Conservation (phyloP, 306 rosid genomes). For the Corylus avellana region DNA sequence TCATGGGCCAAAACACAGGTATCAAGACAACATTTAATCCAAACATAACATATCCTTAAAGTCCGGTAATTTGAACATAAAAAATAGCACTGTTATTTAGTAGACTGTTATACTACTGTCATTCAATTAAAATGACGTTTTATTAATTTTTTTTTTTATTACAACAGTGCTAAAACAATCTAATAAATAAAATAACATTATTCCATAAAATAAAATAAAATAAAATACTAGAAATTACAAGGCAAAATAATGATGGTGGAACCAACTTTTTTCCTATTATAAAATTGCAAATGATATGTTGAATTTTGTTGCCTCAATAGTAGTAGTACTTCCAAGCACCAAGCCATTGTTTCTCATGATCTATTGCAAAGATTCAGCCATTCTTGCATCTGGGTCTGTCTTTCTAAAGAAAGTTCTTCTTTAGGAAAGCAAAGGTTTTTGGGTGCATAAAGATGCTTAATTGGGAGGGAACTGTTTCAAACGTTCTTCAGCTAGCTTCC, state of each 20-base stretch:
- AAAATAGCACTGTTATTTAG: too few species aligned
- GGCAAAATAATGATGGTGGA: not conserved
- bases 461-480: slow-evolving; percentile 70
- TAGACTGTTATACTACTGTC: too few species aligned
- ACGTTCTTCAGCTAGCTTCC: slow-evolving; percentile 31
- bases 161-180: too few species aligned
- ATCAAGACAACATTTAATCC: not conserved
- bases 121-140: too few species aligned
- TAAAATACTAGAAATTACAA: not conserved
- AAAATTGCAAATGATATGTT: slow-evolving; percentile 1
- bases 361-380: slow-evolving; percentile 26
- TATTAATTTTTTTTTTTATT: too few species aligned
- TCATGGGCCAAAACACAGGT: too few species aligned
- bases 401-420: slow-evolving; percentile 35
- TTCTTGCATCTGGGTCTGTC: slow-evolving; percentile 35
- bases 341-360: slow-evolving; percentile 17
- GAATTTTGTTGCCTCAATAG: not conserved
- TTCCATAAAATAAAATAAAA: too few species aligned
- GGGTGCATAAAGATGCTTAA: slow-evolving; percentile 7
- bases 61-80: too few species aligned
- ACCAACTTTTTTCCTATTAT: not conserved
- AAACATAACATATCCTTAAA: too few species aligned
- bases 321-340: slow-evolving; percentile 4
- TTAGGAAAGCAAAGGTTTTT: slow-evolving; percentile 22
- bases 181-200: too few species aligned